These are phyloP conservation scores for Sporothrix brasiliensis DNA, from an alignment of 2,329 filamentous ascomycete genomes.

Conservation along the genomic window DNA sequence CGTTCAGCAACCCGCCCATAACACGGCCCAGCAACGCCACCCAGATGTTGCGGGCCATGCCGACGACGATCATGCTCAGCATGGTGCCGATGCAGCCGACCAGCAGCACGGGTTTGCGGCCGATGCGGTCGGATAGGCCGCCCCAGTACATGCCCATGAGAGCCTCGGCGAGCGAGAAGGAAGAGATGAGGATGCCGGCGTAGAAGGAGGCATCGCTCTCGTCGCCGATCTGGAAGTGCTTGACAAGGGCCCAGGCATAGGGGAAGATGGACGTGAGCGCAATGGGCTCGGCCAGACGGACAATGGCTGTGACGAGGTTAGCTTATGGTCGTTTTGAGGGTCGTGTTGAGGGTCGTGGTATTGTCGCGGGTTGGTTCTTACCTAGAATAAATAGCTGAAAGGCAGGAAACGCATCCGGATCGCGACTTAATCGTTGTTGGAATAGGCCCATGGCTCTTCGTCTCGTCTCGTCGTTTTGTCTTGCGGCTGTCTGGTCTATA, in stretches of 20 bases:
- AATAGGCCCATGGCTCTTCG: slow-evolving; percentile 56
- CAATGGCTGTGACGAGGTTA: slow-evolving; percentile 66
- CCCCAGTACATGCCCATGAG: slow-evolving; percentile 89
- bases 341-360: background rate
- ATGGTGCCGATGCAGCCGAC: slow-evolving; percentile 81
- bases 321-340: background rate
- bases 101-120: slow-evolving; percentile 82
- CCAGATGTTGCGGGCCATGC: slow-evolving; percentile 82
- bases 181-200: slow-evolving; percentile 82
- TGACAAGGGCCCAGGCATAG: slow-evolving; percentile 84
- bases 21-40: slow-evolving; percentile 75
- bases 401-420: slow-evolving; percentile 76
- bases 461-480: background rate
- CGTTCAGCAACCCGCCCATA: slow-evolving; percentile 81
- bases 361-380: slow-evolving; percentile 49
- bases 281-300: slow-evolving; percentile 88
- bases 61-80: slow-evolving; percentile 79
- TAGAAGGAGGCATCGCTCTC: slow-evolving; percentile 82
- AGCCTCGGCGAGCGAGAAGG: slow-evolving; percentile 81
- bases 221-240: slow-evolving; percentile 71
- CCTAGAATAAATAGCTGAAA: slow-evolving; percentile 82
- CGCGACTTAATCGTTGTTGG: slow-evolving; percentile 55
- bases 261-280: slow-evolving; percentile 92
- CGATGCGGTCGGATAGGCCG: slow-evolving; percentile 75
- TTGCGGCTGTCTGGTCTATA: background rate